These are phyloP conservation scores for Juncus inflexus DNA, from an alignment of 176 grass and related monocot species.

Conservation along the genomic window DNA sequence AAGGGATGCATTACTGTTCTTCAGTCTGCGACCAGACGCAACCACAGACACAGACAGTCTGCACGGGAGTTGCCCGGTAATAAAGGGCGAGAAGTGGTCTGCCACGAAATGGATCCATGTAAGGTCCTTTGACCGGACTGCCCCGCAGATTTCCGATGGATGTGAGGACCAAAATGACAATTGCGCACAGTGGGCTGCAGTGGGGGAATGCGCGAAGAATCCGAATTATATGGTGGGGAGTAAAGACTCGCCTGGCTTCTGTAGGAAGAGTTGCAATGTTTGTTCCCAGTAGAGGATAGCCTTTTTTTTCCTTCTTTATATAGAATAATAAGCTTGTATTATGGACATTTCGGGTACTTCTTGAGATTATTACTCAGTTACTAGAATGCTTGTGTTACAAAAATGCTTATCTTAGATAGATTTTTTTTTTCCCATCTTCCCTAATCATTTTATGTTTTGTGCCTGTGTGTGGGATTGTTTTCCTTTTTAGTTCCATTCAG, in stretches of 20 bases:
- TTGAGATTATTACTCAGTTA: too few relatives aligned
- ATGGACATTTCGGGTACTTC: too few relatives aligned
- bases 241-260: conserved; percentile 72
- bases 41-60: conserved; percentile 71
- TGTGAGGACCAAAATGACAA: conserved; percentile 61
- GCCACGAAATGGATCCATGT: conserved; percentile 98
- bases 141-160: conserved; percentile 11
- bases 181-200: conserved; percentile 64
- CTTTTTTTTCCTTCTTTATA: too few relatives aligned
- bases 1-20: conserved; percentile 83
- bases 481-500: too few relatives aligned
- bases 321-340: too few relatives aligned
- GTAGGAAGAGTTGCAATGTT: conserved; percentile 74
- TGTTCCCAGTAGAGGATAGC: conserved; percentile 42
- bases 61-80: conserved; percentile 80
- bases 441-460: too few relatives aligned
- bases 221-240: conserved; percentile 78
- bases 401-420: too few relatives aligned
- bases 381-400: too few relatives aligned
- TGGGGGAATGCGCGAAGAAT: conserved; percentile 86
- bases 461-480: too few relatives aligned
- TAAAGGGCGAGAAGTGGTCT: conserved; percentile 88
- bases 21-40: conserved; percentile 65
- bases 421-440: too few relatives aligned
- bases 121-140: conserved; percentile 54